Percentiles rank a stretch among this genome's conserved stretches.
These are phyloP conservation scores for Monascus ruber DNA, from an alignment of 2,329 filamentous ascomycete genomes.

Conservation along the genomic window DNA sequence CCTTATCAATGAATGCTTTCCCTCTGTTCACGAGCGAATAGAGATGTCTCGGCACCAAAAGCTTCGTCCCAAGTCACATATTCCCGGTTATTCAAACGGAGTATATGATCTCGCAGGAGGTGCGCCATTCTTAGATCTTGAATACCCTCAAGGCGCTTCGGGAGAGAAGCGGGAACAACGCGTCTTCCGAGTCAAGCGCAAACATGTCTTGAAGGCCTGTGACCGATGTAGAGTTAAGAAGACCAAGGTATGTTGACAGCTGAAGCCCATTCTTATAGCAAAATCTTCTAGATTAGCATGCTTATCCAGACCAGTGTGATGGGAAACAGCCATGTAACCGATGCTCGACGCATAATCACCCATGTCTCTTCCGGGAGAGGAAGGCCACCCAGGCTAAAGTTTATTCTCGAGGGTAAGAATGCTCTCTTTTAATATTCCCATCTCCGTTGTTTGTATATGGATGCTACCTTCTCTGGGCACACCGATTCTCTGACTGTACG, in stretches of 20 bases:
- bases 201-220: constrained; percentile 35
- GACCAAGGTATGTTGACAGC: constrained; percentile 26
- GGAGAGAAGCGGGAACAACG: constrained; percentile 29
- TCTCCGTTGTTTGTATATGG: not conserved
- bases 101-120: constrained; percentile 22
- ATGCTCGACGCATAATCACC: constrained; percentile 33
- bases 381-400: constrained; percentile 34
- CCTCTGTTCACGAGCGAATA: too few species aligned
- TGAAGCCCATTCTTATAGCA: constrained; percentile 1
- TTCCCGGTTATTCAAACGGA: constrained; percentile 23
- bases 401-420: constrained; percentile 31
- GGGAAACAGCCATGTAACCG: constrained; percentile 35
- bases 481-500: not conserved
- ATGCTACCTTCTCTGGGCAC: not conserved
- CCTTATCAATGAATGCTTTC: too few species aligned
- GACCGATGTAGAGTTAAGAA: constrained; percentile 37
- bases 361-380: constrained; percentile 33
- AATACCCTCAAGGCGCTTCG: constrained; percentile 14
- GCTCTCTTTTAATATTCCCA: not conserved
- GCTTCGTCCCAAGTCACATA: constrained; percentile 27
- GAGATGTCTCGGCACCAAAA: constrained; percentile 34
- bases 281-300: constrained; percentile 5
- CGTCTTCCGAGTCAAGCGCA: constrained; percentile 32
- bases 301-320: constrained; percentile 26
- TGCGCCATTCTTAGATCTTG: constrained; percentile 20